These are phyloP conservation scores for Phaeotremella fagi DNA, from an alignment of 768 basidiomycete genomes.

Conservation along the genomic window DNA sequence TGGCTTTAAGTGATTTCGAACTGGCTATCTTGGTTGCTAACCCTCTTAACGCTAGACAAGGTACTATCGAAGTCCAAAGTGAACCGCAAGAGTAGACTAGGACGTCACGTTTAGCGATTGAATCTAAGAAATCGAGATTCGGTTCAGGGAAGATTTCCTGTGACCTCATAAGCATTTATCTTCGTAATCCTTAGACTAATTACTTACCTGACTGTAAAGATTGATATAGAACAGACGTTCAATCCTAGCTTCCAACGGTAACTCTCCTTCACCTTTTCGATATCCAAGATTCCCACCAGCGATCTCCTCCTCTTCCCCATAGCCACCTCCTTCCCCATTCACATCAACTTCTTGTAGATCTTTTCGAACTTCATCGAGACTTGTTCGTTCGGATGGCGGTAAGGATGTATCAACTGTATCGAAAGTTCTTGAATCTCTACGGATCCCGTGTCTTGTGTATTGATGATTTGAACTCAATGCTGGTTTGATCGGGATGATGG, in stretches of 20 bases:
- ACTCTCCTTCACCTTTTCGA: constrained; percentile 40
- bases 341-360: too few species aligned
- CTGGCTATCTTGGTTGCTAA: constrained; percentile 72
- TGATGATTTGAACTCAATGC: constrained; percentile 4
- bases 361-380: constrained; percentile 5
- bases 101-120: constrained; percentile 59
- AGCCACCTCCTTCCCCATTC: constrained; percentile 1
- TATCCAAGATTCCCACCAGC: constrained; percentile 36
- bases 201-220: constrained; percentile 63
- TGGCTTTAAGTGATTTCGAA: constrained; percentile 66
- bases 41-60: constrained; percentile 78
- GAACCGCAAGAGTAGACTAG: constrained; percentile 91
- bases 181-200: too few species aligned
- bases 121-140: constrained; percentile 70
- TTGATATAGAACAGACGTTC: constrained; percentile 73
- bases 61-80: constrained; percentile 92
- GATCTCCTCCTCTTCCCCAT: constrained; percentile 9
- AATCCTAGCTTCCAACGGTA: constrained; percentile 36
- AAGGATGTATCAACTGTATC: constrained; percentile 22
- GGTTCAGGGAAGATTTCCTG: constrained; percentile 82
- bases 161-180: constrained; percentile 1
- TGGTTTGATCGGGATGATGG: constrained; percentile 12
- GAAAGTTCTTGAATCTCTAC: constrained; percentile 42
- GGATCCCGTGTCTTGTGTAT: background rate
- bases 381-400: background rate